Evolutionary conservation across 208 protist species (phyloP).

Genomic region (Perkinsela sp.): DNA sequence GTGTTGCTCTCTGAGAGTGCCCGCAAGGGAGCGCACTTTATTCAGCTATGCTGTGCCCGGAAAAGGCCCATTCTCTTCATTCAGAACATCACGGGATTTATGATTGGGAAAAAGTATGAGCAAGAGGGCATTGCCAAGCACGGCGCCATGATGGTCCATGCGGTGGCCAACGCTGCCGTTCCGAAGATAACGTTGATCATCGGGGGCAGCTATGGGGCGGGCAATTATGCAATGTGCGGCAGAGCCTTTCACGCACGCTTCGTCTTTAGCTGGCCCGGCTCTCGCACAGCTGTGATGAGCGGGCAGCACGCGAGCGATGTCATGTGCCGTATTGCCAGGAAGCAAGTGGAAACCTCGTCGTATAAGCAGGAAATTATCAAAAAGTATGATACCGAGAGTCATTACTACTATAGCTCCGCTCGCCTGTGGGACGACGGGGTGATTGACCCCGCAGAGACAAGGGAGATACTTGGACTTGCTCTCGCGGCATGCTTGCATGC

Average conservation of each 20-base stretch:
- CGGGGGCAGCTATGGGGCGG: conserved; percentile 79
- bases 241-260: conserved; percentile 55
- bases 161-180: conserved; percentile 64
- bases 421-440: conserved; percentile 85
- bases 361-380: conserved; percentile 33
- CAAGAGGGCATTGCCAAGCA: conserved; percentile 78
- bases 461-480: conserved; percentile 44
- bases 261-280: conserved; percentile 86
- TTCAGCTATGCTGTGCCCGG: conserved; percentile 75
- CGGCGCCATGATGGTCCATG: conserved; percentile 79
- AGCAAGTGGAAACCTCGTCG: conserved; percentile 9
- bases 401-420: conserved; percentile 67
- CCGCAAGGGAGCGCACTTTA: conserved; percentile 71
- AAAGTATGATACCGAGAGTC: conserved; percentile 71
- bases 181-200: conserved; percentile 81
- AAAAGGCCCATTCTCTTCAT: conserved; percentile 78
- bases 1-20: conserved; percentile 72
- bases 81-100: conserved; percentile 84
- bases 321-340: conserved; percentile 32
- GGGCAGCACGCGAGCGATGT: conserved; percentile 76
- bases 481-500: conserved; percentile 30
- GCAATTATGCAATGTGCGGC: conserved; percentile 93
- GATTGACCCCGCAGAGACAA: conserved; percentile 59
- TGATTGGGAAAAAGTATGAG: conserved; percentile 68
- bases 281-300: conserved; percentile 81